Evolutionary conservation across 2,329 filamentous ascomycete species (phyloP).

Genomic region (Pseudogymnoascus verrucosus): DNA sequence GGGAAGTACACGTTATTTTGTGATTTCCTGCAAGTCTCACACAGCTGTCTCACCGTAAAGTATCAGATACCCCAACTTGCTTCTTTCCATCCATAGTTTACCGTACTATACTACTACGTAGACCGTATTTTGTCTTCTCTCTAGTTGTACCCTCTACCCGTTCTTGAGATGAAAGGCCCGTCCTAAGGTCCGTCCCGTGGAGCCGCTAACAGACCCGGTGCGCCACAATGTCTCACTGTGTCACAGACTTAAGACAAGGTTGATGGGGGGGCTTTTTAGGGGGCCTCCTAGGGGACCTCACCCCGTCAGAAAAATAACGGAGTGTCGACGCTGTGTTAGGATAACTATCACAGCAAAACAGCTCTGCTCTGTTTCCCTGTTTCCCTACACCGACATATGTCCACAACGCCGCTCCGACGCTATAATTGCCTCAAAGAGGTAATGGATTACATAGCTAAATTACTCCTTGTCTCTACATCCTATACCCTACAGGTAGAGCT

Average conservation of each 20-base stretch:
- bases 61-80: not conserved
- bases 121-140: not conserved
- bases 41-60: not conserved
- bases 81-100: not conserved
- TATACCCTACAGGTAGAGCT: not conserved
- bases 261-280: not conserved
- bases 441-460: not conserved
- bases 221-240: conserved; percentile 1
- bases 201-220: not conserved
- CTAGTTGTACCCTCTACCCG: not conserved
- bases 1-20: not conserved
- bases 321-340: not conserved
- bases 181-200: not conserved
- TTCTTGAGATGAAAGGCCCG: not conserved
- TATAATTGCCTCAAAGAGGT: not conserved
- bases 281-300: not conserved
- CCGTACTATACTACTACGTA: not conserved
- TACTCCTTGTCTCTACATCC: not conserved
- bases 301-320: not conserved
- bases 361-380: not conserved
- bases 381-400: not conserved
- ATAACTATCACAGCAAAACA: not conserved
- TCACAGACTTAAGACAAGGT: conserved; percentile 1
- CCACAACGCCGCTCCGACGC: not conserved
- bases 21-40: not conserved